A percentile compares a stretch with the other conserved stretches of the same genome.
phyloP scores from a whole-genome alignment of 2,329 filamentous ascomycete genomes.

The Alternaria gansuensis region DNA sequence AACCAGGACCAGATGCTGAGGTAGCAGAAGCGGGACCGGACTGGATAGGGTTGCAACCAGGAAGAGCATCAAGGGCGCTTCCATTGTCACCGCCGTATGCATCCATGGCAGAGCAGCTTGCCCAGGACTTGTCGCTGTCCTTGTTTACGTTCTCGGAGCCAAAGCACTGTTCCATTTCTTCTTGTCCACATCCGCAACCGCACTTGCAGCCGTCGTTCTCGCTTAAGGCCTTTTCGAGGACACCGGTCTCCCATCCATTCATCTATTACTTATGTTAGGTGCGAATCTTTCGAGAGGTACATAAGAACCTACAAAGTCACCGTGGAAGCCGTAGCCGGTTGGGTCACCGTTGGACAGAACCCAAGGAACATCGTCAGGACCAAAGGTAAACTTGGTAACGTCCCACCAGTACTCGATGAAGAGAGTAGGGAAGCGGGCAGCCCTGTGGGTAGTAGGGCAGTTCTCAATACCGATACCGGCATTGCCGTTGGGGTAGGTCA shows the following conservation, averaged over 20 bases:
- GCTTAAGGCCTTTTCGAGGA: conserved; percentile 48
- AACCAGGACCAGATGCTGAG: conserved; percentile 38
- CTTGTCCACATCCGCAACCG: conserved; percentile 49
- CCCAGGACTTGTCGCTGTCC: conserved; percentile 39
- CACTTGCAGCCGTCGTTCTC: conserved; percentile 49
- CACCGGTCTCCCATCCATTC: conserved; percentile 52
- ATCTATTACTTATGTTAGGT: conserved; percentile 17
- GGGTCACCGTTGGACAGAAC: conserved; percentile 51
- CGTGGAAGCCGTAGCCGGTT: conserved; percentile 51
- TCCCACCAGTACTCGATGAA: conserved; percentile 55
- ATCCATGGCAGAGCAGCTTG: conserved; percentile 38
- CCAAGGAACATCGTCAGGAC: conserved; percentile 44
- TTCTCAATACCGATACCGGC: conserved; percentile 43
- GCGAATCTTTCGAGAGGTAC: too few relatives aligned
- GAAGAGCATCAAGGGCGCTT: conserved; percentile 42
- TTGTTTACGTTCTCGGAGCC: conserved; percentile 48
- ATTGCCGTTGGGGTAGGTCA: conserved; percentile 51
- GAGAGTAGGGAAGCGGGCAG: conserved; percentile 49
- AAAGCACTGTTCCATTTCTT: conserved; percentile 51
- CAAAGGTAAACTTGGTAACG: conserved; percentile 47
- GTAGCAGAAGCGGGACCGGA: conserved; percentile 47
- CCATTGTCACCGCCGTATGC: conserved; percentile 28
- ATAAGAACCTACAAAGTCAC: conserved; percentile 42
- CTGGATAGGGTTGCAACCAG: conserved; percentile 54
- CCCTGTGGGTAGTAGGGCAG: conserved; percentile 45